Evolutionary conservation across 768 basidiomycete genomes (phyloP), one percentile per base, ranked within the genome.

Genomic region (Cytidiella melzeri): DNA sequence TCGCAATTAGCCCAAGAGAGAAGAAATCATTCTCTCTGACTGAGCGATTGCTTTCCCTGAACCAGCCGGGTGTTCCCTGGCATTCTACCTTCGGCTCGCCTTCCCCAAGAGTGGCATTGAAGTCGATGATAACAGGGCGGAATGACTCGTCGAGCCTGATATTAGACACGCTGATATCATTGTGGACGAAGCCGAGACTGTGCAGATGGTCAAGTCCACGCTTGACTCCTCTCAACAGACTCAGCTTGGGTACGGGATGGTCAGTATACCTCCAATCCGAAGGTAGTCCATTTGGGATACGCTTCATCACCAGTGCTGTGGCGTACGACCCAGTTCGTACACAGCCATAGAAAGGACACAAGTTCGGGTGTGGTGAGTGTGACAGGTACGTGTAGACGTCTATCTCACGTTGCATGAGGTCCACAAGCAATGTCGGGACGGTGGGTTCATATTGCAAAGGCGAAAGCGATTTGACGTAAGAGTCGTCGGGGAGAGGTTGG

Each of bases 141-240:
- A 20, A 20, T 13, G 5, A 11, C 10, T 36, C 10, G 21, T 43
- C 42, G 5, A 43, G 12, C 42, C 15, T 25, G 21, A 43, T 21
- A 43, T 43, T 43, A 5, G 42, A 12, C 11, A 25, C 13, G 7
- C 19, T 43, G 5, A 43, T 20, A 25, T 43, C 42, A 6, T 21
- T 21, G 42, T 43, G 42, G 6, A 43, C 42, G 23, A 43, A 23
- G 42, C 42, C 42, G 11, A 43, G 21, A 25, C 42, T 25, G 42
- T 43, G 42, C 5, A 43, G 42, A 25, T 43, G 42, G 12, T 25
- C 42, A 21, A 43, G 7, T 11, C 5, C 42, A 11, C 21, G 4
- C 21, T 43, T 43, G 42, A 43, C 42, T 13, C 27, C 42, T 4
- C 21, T 6, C 6, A 43, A 20, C 6, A 43, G 11, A 7, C 11